These are phyloP conservation scores for Stipa capillata DNA, from an alignment of 176 grass and related monocot genomes.

Conservation along the genomic window DNA sequence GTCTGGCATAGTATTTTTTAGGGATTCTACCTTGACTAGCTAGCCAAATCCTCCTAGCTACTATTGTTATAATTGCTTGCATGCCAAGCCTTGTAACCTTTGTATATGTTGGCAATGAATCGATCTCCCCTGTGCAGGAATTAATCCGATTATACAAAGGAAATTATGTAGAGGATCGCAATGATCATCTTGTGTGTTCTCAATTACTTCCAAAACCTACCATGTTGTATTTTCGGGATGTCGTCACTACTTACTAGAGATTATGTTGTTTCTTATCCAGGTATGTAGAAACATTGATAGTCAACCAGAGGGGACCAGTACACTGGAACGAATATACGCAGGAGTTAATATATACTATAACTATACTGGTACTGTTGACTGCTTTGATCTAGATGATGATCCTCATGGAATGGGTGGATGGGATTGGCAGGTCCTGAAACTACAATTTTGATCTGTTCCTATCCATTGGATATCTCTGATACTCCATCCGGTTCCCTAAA, in stretches of 20 bases:
- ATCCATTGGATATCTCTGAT: neutral
- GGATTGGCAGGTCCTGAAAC: slow-evolving; percentile 66
- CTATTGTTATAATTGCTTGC: no score
- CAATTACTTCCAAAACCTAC: neutral
- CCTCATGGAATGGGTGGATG: slow-evolving; percentile 97
- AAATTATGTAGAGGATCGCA: neutral
- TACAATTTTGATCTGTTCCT: neutral
- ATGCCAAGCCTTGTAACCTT: no score
- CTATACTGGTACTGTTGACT: slow-evolving; percentile 57
- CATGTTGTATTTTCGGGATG: neutral
- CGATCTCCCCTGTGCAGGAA: no score
- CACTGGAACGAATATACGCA: slow-evolving; percentile 68
- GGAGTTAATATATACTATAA: slow-evolving; percentile 95
- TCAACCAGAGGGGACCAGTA: slow-evolving; percentile 52
- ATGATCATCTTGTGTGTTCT: neutral
- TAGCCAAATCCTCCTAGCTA: no score
- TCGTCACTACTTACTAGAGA: neutral
- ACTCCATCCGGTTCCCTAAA: no score
- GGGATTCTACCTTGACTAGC: no score
- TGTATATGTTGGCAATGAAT: no score
- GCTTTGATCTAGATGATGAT: slow-evolving; percentile 93
- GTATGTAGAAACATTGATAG: slow-evolving; percentile 75
- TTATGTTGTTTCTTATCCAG: slow-evolving; percentile 34
- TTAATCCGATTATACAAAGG: no score
- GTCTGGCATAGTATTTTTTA: no score